Conservation (phyloP, 2,329 filamentous ascomycete genomes). For the Colletotrichum lini region DNA sequence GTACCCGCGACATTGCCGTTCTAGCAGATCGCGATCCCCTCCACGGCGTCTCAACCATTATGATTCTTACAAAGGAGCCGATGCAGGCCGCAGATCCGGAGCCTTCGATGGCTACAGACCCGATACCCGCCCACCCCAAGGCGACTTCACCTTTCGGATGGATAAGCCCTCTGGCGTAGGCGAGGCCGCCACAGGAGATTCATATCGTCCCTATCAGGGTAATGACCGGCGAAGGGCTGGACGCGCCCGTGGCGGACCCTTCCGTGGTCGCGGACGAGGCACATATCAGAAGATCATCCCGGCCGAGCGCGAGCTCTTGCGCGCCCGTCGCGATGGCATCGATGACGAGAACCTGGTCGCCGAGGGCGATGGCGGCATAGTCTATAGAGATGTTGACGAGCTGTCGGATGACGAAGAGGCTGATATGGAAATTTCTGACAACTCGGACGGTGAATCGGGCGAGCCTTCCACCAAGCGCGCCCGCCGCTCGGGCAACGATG, state of each 20-base stretch:
- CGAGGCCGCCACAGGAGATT: conserved; percentile 50
- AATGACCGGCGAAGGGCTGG: conserved; percentile 24
- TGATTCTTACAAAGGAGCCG: conserved; percentile 37
- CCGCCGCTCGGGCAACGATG: conserved; percentile 50
- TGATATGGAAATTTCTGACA: conserved; percentile 75
- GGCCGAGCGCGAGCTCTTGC: conserved; percentile 66
- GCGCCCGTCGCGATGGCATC: conserved; percentile 52
- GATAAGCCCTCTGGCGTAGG: conserved; percentile 66
- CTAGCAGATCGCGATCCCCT: conserved; percentile 31
- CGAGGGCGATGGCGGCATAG: conserved; percentile 61
- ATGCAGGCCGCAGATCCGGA: conserved; percentile 36
- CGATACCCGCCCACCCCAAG: conserved; percentile 51
- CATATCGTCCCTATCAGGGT: conserved; percentile 49
- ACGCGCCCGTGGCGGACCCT: conserved; percentile 15
- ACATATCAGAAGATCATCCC: conserved; percentile 52
- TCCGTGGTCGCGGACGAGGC: conserved; percentile 40
- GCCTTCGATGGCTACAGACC: conserved; percentile 55
- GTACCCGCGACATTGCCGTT: conserved; percentile 34
- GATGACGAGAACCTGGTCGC: conserved; percentile 63
- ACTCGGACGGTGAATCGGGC: conserved; percentile 57
- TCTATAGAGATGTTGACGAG: conserved; percentile 69
- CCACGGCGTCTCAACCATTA: conserved; percentile 23
- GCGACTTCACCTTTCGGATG: conserved; percentile 71
- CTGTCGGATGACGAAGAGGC: conserved; percentile 75
- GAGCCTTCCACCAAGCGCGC: conserved; percentile 61